Conservation (phyloP, 495 filamentous ascomycete genomes). For the Xanthoparmelia taractica region DNA sequence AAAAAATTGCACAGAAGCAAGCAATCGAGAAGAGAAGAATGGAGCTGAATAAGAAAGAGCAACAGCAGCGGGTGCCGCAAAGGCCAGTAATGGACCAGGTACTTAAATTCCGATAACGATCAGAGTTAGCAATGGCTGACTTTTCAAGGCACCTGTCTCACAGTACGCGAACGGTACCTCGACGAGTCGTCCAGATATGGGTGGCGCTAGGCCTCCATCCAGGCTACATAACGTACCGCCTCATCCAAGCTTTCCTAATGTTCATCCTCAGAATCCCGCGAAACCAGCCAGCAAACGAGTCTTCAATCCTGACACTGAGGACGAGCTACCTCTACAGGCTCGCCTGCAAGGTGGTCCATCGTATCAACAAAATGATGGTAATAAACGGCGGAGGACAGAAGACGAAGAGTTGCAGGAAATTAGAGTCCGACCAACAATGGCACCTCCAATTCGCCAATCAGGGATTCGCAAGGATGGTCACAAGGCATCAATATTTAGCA, state of each 20-base stretch:
- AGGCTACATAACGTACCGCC: constrained; percentile 48
- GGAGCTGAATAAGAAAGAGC: constrained; percentile 57
- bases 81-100: constrained; percentile 37
- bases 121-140: constrained; percentile 12
- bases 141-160: constrained; percentile 28
- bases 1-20: constrained; percentile 63
- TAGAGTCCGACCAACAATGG: constrained; percentile 54
- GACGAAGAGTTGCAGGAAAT: constrained; percentile 45
- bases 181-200: constrained; percentile 42
- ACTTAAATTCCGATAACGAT: constrained; percentile 11
- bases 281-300: constrained; percentile 55
- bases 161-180: constrained; percentile 39
- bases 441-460: constrained; percentile 75
- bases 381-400: constrained; percentile 54
- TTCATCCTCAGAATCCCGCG: constrained; percentile 49
- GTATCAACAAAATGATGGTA: constrained; percentile 42
- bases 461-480: constrained; percentile 62
- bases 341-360: constrained; percentile 38
- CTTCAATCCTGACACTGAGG: constrained; percentile 44
- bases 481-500: constrained; percentile 55
- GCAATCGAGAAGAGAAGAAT: constrained; percentile 56
- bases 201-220: constrained; percentile 44
- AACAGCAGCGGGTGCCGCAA: constrained; percentile 42
- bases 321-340: constrained; percentile 37
- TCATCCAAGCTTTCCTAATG: constrained; percentile 37